Percentiles rank a stretch among this genome's conserved stretches.
phyloP scores from a whole-genome alignment of 2,329 filamentous ascomycete genomes.

The Hymenoscyphus infarciens region DNA sequence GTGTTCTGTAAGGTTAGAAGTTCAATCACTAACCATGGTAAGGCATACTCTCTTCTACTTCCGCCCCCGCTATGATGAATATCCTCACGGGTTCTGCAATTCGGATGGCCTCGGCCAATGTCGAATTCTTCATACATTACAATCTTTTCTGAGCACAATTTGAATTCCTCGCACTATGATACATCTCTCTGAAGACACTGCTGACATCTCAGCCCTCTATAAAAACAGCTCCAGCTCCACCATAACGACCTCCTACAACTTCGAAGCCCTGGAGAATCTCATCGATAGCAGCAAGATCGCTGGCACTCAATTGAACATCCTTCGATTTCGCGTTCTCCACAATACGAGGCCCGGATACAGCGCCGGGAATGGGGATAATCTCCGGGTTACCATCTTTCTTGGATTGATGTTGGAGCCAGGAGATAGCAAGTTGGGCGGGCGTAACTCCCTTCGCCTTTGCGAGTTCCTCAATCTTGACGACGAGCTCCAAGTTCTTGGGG shows the following conservation, averaged over 20 bases:
- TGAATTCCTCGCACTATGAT: slow-evolving; percentile 6
- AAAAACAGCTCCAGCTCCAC: slow-evolving; percentile 9
- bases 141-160: slow-evolving; percentile 31
- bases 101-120: slow-evolving; percentile 29
- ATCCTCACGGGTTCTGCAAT: slow-evolving; percentile 34
- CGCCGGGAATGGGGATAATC: slow-evolving; percentile 66
- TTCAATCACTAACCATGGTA: background rate
- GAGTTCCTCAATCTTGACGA: slow-evolving; percentile 52
- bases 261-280: slow-evolving; percentile 46
- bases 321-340: slow-evolving; percentile 53
- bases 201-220: slow-evolving; percentile 20
- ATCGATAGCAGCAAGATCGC: slow-evolving; percentile 51
- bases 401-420: slow-evolving; percentile 44
- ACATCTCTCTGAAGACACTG: background rate
- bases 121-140: slow-evolving; percentile 33
- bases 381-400: slow-evolving; percentile 31
- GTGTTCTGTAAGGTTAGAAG: background rate
- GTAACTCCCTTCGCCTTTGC: slow-evolving; percentile 59
- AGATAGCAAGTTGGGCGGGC: slow-evolving; percentile 61
- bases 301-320: slow-evolving; percentile 45
- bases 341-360: slow-evolving; percentile 53
- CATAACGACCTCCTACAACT: slow-evolving; percentile 47
- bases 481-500: slow-evolving; percentile 60
- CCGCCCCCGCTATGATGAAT: slow-evolving; percentile 26
- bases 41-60: background rate